phyloP scores from a whole-genome alignment of 306 rosid genomes.

The Cucurbita argyrosperma region DNA sequence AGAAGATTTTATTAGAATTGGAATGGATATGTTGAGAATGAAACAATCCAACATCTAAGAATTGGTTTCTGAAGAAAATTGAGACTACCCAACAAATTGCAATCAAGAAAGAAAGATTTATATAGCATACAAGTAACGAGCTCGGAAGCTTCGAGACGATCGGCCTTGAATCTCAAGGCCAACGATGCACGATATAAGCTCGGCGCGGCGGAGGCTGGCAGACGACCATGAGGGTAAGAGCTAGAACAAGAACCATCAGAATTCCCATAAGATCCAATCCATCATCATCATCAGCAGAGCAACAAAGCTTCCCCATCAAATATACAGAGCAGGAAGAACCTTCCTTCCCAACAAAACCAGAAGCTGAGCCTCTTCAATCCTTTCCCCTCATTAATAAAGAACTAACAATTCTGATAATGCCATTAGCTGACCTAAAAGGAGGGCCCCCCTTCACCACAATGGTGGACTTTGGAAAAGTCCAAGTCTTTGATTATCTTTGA shows the following conservation, averaged over 20 bases:
- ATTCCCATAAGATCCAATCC: conserved; percentile 10
- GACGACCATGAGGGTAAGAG: conserved; percentile 22
- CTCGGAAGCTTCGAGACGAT: not conserved
- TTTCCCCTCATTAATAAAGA: not conserved
- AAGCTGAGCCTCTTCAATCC: not conserved
- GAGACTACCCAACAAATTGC: not conserved
- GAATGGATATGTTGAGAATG: not conserved
- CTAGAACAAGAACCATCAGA: conserved; percentile 15
- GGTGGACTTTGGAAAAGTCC: not conserved
- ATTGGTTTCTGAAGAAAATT: not conserved
- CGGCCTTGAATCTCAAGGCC: not conserved
- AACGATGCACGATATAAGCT: not conserved
- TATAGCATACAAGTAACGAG: not conserved
- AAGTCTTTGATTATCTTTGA: not conserved
- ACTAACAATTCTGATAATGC: not conserved
- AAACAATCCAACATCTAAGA: not conserved
- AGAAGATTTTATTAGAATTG: not conserved
- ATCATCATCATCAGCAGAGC: conserved; percentile 10
- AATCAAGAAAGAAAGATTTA: not conserved
- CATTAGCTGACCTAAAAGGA: not conserved
- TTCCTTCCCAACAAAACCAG: not conserved
- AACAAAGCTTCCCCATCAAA: conserved; percentile 25
- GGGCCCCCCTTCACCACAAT: not conserved
- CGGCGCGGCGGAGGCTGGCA: conserved; percentile 16
- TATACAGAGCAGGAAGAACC: not conserved